A percentile compares a stretch with the other conserved stretches of the same genome.
These are phyloP conservation scores for Buxus sempervirens DNA, from an alignment of 164 flowering plant species.

Conservation along the genomic window DNA sequence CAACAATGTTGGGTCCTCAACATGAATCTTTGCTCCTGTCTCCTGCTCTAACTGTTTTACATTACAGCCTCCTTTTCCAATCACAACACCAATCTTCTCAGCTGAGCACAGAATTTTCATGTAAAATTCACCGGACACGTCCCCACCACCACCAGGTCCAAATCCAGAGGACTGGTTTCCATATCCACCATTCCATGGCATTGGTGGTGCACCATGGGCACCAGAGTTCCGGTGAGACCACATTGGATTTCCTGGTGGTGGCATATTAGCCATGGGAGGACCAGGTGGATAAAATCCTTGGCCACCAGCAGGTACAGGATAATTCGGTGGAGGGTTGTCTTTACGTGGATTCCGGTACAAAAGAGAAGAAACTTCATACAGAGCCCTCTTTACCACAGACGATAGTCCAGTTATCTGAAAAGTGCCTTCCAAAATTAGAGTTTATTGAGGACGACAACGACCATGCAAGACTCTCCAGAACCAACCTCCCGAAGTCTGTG, in stretches of 20 bases:
- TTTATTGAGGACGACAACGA: slow-evolving; percentile 7
- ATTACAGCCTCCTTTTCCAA: slow-evolving; percentile 69
- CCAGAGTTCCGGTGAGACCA: slow-evolving; percentile 40
- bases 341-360: slow-evolving; percentile 73
- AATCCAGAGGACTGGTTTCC: slow-evolving; percentile 31
- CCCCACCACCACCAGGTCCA: slow-evolving; percentile 36
- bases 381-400: slow-evolving; percentile 44
- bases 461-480: slow-evolving; percentile 9
- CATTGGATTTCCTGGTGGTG: slow-evolving; percentile 35
- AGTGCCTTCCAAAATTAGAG: slow-evolving; percentile 13
- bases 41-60: slow-evolving; percentile 58
- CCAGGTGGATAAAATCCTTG: slow-evolving; percentile 41
- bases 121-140: slow-evolving; percentile 48
- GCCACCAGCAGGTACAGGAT: slow-evolving; percentile 28
- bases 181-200: slow-evolving; percentile 45
- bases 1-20: slow-evolving; percentile 40
- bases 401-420: slow-evolving; percentile 62
- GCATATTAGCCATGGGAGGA: slow-evolving; percentile 33
- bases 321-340: slow-evolving; percentile 35
- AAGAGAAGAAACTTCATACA: slow-evolving; percentile 58
- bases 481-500: slow-evolving; percentile 6
- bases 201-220: slow-evolving; percentile 36
- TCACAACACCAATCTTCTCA: slow-evolving; percentile 65
- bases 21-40: slow-evolving; percentile 63
- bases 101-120: slow-evolving; percentile 65